Evolutionary conservation across 164 flowering plant genomes (phyloP).

Genomic region (Vitis rotundifolia): DNA sequence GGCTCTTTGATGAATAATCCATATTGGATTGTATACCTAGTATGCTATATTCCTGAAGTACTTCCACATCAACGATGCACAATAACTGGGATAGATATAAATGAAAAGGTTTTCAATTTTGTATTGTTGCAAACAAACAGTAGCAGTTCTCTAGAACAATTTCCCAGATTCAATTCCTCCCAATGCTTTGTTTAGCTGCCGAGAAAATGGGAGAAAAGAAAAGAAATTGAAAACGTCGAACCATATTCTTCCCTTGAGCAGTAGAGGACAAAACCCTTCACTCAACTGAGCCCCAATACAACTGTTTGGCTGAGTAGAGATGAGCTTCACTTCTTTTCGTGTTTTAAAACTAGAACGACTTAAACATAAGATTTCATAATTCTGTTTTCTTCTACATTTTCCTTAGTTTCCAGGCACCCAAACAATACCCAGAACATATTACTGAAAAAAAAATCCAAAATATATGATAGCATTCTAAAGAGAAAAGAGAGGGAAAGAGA

Average conservation of each 20-base stretch:
- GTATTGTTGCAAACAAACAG: background rate
- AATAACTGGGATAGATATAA: no score
- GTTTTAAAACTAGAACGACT: no score
- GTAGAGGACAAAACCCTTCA: no score
- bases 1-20: no score
- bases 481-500: slow-evolving; percentile 17
- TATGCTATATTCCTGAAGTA: background rate
- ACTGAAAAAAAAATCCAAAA: background rate
- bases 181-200: background rate
- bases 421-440: background rate
- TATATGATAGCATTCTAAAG: background rate
- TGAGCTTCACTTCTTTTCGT: no score
- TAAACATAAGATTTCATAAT: background rate
- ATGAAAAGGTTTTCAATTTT: no score
- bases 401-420: background rate
- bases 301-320: no score
- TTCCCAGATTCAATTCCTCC: background rate
- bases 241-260: no score
- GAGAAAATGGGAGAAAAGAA: no score
- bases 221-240: no score
- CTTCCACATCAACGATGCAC: background rate
- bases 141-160: background rate
- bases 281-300: no score
- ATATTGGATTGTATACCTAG: no score
- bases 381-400: background rate